These are phyloP conservation scores for Gossypium trilobum DNA, from an alignment of 441 rosid genomes.

Conservation along the genomic window DNA sequence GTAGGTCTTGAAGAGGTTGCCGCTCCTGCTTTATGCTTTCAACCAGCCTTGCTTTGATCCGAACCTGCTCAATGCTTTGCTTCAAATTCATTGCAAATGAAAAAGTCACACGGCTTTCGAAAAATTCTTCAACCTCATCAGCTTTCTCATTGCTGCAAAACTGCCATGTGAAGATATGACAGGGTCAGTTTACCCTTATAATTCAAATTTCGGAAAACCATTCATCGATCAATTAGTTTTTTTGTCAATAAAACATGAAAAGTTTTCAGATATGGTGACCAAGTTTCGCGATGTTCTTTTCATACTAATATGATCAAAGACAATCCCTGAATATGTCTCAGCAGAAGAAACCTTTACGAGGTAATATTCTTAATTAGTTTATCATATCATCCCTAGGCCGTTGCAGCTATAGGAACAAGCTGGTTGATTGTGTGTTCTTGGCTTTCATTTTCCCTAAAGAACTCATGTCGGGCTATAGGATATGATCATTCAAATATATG, in stretches of 20 bases:
- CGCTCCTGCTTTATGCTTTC: constrained; percentile 52
- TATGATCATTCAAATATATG: not conserved
- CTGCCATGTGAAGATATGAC: not conserved
- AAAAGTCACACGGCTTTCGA: constrained; percentile 44
- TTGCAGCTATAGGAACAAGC: not conserved
- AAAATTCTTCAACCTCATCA: constrained; percentile 71
- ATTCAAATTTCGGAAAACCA: not conserved
- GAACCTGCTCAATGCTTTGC: constrained; percentile 74
- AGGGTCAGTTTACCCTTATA: not conserved
- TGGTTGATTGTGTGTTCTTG: not conserved
- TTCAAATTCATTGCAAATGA: constrained; percentile 73
- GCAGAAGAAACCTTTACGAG: not conserved
- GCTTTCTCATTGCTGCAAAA: constrained; percentile 42
- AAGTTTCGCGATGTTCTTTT: not conserved
- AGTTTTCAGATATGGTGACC: not conserved
- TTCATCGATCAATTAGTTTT: not conserved
- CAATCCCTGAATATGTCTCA: not conserved
- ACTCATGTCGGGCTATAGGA: not conserved
- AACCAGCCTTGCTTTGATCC: constrained; percentile 70
- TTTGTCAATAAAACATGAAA: not conserved
- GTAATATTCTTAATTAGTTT: not conserved
- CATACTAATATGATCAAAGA: not conserved
- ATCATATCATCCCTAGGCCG: not conserved
- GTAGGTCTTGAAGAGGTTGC: constrained; percentile 33
- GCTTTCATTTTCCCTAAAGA: not conserved